phyloP scores from a whole-genome alignment of 2,329 filamentous ascomycete species.

The Paracamarosporium sp. region DNA sequence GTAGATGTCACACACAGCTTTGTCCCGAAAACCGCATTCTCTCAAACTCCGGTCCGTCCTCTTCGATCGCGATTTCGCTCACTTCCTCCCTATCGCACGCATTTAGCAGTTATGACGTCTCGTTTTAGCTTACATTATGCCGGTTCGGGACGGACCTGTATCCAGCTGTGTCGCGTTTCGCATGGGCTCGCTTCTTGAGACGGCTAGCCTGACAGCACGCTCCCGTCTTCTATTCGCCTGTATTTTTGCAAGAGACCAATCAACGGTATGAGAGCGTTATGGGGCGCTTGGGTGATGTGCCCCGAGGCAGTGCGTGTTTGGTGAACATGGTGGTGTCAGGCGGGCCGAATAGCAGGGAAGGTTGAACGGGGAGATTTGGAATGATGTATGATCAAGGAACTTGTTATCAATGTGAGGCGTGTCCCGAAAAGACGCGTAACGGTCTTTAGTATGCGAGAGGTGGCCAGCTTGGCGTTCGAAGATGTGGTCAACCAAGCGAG shows the following conservation, averaged over 20 bases:
- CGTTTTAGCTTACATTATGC: conserved; percentile 11
- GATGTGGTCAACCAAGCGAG: no score
- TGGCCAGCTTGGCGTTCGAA: not conserved
- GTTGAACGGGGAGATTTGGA: not conserved
- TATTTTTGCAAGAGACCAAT: not conserved
- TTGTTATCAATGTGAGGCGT: not conserved
- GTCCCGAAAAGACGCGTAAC: not conserved
- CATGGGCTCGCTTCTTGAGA: conserved; percentile 14
- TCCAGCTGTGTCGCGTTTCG: conserved; percentile 2
- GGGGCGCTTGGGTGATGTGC: not conserved
- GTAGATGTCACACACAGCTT: not conserved
- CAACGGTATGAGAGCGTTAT: not conserved
- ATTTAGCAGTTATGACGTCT: conserved; percentile 3
- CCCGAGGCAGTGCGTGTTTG: conserved; percentile 3
- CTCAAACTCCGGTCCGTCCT: not conserved
- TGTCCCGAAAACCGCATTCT: not conserved
- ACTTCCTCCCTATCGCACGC: not conserved
- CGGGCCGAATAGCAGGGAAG: not conserved
- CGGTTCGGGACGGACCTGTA: conserved; percentile 10
- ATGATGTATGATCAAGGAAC: not conserved
- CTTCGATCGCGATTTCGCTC: not conserved
- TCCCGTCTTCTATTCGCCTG: not conserved
- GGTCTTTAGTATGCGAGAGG: not conserved
- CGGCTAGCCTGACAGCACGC: conserved; percentile 2
- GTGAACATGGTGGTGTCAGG: not conserved